Base-by-base conservation (phyloP, 768 basidiomycete species). In the Kwoniella botswanensis region DNA sequence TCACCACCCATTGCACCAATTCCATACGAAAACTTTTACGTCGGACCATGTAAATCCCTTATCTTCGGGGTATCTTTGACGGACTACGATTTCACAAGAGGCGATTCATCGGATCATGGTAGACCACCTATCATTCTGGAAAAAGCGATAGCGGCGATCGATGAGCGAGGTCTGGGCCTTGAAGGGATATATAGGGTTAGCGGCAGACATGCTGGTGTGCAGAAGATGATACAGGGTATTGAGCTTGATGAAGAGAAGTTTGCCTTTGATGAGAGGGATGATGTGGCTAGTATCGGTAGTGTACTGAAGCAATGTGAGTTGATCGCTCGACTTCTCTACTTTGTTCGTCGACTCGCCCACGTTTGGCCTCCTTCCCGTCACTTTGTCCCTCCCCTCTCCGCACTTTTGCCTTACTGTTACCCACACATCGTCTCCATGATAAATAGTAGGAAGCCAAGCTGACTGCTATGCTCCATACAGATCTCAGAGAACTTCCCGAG, bases 11-110 rank as follows among this genome's bases (percentile, higher is more conserved):
- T 76, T 0, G 59, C 77, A 4, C 78, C 81, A 9, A 70, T 82
- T 1, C 72, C 77, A 11, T 83, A 83, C 61, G 77, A 82, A 60
- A 83, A 83, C 73, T 83, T 72, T 68, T 83, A 82, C 67, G 91
- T 96, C 26, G 94, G 94, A 26, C 89, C 90, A 79, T 97, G 94
- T 79, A 88, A 88, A 63, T 93, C 95, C 82, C 84, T 97, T 26
- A 92, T 95, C 43, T 97, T 96, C 79, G 94, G 94, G 24, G 89
- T 95, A 74, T 90, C 88, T 74, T 84, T 97, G 68, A 90, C 91
- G 52, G 94, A 95, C 79, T 96, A 97, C 78, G 92, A 94, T 17
- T 93, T 91, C 50, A 87, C 92, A 10, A 88, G 93, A 72, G 88
- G 88, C 54, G 93, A 94, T 71, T 89, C 88, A 12, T 88, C 90